These are phyloP conservation scores for Staphylotrichum tortipilum DNA, from an alignment of 495 filamentous ascomycete genomes.

Conservation along the genomic window DNA sequence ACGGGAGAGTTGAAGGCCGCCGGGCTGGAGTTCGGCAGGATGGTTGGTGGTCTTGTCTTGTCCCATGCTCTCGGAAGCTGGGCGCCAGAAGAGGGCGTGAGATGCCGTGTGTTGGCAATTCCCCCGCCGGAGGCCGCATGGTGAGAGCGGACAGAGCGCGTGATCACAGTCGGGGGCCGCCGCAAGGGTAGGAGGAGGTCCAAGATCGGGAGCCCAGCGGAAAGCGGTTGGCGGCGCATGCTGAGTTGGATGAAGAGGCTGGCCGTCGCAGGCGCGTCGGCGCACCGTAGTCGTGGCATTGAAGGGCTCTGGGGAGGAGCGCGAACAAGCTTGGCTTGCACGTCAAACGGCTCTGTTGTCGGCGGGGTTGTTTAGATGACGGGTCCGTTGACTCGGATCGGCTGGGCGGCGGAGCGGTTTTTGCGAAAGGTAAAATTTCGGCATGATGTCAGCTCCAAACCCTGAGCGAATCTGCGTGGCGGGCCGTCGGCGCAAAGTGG, in stretches of 20 bases:
- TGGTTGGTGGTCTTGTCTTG: not conserved
- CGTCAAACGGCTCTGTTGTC: not conserved
- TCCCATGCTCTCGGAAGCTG: not conserved
- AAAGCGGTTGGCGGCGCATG: conserved; percentile 19
- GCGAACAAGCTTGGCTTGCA: not conserved
- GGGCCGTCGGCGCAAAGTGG: not conserved
- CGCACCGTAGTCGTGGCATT: conserved; percentile 30
- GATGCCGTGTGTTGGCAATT: not conserved
- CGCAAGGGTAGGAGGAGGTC: conserved; percentile 29
- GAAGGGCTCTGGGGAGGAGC: not conserved
- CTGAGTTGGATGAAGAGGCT: conserved; percentile 33
- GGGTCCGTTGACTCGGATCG: not conserved
- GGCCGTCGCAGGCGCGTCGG: conserved; percentile 30
- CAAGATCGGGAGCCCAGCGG: conserved; percentile 20
- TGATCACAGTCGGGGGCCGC: not conserved
- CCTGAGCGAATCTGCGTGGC: not conserved
- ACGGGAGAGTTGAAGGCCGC: conserved; percentile 6
- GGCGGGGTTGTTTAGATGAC: not conserved
- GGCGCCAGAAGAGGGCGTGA: not conserved
- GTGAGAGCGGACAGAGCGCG: conserved; percentile 1
- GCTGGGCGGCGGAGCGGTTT: conserved; percentile 10
- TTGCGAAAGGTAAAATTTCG: conserved; percentile 25
- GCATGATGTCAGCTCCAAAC: conserved; percentile 34
- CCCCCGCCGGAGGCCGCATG: not conserved
- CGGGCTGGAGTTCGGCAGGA: not conserved